Percentiles rank a stretch among this genome's conserved stretches.
Conservation (phyloP, 495 filamentous ascomycete species). For the Astrocystis sublimbata region DNA sequence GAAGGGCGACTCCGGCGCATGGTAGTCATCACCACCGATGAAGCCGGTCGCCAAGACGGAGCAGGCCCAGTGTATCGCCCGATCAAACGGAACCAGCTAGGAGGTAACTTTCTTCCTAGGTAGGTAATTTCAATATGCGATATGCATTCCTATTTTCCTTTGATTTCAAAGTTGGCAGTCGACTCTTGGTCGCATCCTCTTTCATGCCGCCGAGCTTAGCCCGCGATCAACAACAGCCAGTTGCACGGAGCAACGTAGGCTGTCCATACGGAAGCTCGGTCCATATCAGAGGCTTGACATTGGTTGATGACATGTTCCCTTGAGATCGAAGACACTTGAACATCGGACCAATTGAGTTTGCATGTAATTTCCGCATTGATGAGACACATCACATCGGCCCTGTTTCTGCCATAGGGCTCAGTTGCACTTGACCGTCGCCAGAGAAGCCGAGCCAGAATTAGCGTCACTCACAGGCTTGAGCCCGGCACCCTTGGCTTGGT, state of each 20-base stretch:
- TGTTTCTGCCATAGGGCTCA: background rate
- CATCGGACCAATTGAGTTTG: background rate
- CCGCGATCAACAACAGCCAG: background rate
- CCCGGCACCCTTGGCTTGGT: background rate
- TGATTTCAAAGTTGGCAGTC: background rate
- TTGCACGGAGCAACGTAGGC: too few species aligned
- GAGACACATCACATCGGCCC: background rate
- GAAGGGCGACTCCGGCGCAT: background rate
- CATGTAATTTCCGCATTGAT: too few species aligned
- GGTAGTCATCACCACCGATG: background rate
- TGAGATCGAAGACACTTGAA: background rate
- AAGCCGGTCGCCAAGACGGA: conserved; percentile 10
- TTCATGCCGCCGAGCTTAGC: background rate
- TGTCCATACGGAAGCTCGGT: background rate
- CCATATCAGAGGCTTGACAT: background rate
- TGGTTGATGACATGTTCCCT: background rate
- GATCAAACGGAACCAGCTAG: background rate
- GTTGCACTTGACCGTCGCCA: background rate
- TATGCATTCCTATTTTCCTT: background rate
- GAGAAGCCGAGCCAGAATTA: background rate
- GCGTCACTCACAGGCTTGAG: background rate
- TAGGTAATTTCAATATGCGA: background rate
- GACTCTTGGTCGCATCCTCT: background rate
- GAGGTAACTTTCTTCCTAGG: too few species aligned
- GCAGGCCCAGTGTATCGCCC: background rate